Conservation (phyloP, 345 rosid species). For the Streptanthus diversifolius region DNA sequence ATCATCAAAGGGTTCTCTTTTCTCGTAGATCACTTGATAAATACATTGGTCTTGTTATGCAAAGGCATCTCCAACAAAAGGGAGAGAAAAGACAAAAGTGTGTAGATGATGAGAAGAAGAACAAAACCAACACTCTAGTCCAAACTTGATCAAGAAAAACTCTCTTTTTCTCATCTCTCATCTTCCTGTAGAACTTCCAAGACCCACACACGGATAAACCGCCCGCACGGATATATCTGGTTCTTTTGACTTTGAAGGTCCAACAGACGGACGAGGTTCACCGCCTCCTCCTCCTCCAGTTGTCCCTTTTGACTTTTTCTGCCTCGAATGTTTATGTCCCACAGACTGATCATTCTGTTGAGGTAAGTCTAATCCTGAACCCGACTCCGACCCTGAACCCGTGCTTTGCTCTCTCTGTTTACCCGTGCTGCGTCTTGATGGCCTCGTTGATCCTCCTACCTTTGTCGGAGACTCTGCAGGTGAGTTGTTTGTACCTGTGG, state of each 20-base stretch:
- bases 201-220: conserved; percentile 20
- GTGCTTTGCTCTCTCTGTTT: conserved; percentile 29
- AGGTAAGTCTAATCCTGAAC: conserved; percentile 20
- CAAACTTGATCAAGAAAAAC: conserved; percentile 1
- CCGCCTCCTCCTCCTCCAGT: conserved; percentile 9
- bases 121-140: conserved; percentile 20
- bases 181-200: conserved; percentile 31
- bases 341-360: conserved; percentile 1
- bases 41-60: conserved; percentile 19
- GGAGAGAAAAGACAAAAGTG: conserved; percentile 1
- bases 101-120: conserved; percentile 20
- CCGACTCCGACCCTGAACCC: conserved; percentile 23
- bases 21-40: conserved; percentile 9
- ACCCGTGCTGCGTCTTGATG: conserved; percentile 25
- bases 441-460: conserved; percentile 29
- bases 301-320: conserved; percentile 6
- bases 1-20: conserved; percentile 13
- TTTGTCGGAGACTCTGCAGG: conserved; percentile 31
- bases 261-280: conserved; percentile 2
- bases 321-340: conserved; percentile 9
- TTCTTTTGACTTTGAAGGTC: conserved; percentile 8
- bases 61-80: conserved; percentile 4
- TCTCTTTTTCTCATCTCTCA: background rate
- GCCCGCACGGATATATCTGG: conserved; percentile 15
- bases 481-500: conserved; percentile 27